Base-by-base conservation (phyloP, 306 rosid genomes). In the Myrica gale region DNA sequence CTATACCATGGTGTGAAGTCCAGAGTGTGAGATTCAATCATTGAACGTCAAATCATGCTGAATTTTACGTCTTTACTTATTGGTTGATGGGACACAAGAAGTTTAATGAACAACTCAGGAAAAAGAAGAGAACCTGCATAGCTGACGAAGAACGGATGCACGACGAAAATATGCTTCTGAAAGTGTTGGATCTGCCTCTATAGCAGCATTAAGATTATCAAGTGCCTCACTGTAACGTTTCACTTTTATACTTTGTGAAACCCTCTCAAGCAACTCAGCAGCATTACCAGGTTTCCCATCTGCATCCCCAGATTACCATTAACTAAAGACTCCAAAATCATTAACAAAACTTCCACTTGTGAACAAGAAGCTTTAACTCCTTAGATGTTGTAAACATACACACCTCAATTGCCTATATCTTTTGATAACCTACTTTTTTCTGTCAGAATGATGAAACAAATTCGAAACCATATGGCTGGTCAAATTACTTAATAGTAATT, bases 201-300 rank as follows among this genome's bases (percentile, higher is more conserved):
- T 88, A n/a, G 99, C 99, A 78, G 98, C 83, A 88, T 90, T 88
- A 67, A 96, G 96, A 86, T 96, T 98, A 84, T 90, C 83, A 74
- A 96, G 94, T 47, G 99, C 99, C 85, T 96, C 96, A 15, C 89
- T 86, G 71, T 92, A 92, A 57, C 74, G 93, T 80, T 89, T 92
- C 82, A 89, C 90, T 84, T 88, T 92, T 68, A 96, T 78, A 82
- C 90, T 96, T 69, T 83, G 90, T 3, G 96, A 89, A 78, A 83
- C 99, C 77, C 85, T 87, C 84, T 89, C 91, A 67, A 90, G 86
- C 82, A 96, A 89, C 78, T 88, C 98, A 32, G 98, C 97, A 53
- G 85, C 87, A 87, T 85, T 82, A 68, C 92, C 93, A 74, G 92
- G 74, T 70, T 85, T 86, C 62, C 90, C 90, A 78, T 81, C 93